phyloP scores from a whole-genome alignment of 148 eudicot genomes.

The Camellia granthamiana region DNA sequence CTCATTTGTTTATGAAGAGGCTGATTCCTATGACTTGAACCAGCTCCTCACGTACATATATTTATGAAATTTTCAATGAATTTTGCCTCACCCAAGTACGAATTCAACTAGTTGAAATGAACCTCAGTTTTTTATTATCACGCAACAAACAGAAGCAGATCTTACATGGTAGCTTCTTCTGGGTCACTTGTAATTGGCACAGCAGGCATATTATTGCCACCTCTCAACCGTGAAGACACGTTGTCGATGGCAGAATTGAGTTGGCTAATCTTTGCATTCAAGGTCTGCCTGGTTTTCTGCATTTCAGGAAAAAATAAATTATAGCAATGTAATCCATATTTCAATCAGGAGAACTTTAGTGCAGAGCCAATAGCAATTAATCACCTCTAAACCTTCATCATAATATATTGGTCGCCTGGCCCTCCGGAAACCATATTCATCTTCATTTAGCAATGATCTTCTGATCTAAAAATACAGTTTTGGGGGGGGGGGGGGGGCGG shows the following conservation, averaged over 20 bases:
- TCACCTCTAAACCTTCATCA: constrained; percentile 84
- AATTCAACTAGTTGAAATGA: neutral
- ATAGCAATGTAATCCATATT: constrained; percentile 8
- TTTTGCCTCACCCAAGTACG: neutral
- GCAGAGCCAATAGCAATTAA: neutral
- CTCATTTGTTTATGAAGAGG: too few relatives aligned
- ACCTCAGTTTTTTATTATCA: neutral
- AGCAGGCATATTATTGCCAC: constrained; percentile 52
- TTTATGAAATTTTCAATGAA: neutral
- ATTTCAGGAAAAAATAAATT: constrained; percentile 10
- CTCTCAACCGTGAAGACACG: constrained; percentile 74
- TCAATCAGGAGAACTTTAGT: neutral
- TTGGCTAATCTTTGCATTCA: constrained; percentile 67
- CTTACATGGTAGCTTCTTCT: constrained; percentile 61
- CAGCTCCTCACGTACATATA: neutral
- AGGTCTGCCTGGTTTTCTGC: constrained; percentile 73
- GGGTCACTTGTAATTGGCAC: constrained; percentile 60
- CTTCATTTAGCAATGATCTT: constrained; percentile 69
- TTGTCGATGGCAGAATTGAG: constrained; percentile 86
- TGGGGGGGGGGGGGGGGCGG: neutral
- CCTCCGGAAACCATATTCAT: constrained; percentile 75
- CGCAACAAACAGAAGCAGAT: constrained; percentile 5
- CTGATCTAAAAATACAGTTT: constrained; percentile 43
- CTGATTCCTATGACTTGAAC: too few relatives aligned
- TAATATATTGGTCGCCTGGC: constrained; percentile 69